A percentile compares a stretch with the other conserved stretches of the same genome.
These are phyloP conservation scores for Fulvia fulva DNA, from an alignment of 2,329 filamentous ascomycete genomes.

Conservation along the genomic window DNA sequence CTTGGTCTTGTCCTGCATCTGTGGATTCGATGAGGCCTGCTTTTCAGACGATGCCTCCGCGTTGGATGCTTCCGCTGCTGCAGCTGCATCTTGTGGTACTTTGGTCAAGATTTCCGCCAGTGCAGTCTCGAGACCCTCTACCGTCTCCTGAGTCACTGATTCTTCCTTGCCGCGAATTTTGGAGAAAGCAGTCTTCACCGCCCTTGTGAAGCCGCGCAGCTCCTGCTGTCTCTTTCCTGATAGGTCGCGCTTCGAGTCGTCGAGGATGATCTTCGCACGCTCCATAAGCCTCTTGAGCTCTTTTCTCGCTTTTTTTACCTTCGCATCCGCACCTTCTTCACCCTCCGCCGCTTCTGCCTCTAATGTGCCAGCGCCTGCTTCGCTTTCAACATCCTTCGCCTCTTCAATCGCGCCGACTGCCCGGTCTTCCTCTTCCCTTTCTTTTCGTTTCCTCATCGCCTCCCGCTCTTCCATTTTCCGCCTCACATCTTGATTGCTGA, in stretches of 20 bases:
- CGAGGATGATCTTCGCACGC: constrained; percentile 59
- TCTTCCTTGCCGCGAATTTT: constrained; percentile 40
- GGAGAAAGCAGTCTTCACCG: constrained; percentile 60
- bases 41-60: neutral
- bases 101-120: constrained; percentile 39
- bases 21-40: constrained; percentile 24
- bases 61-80: neutral
- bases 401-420: constrained; percentile 17
- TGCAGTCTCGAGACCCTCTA: constrained; percentile 34
- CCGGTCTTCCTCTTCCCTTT: constrained; percentile 16
- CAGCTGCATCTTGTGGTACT: constrained; percentile 39
- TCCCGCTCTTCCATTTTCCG: constrained; percentile 17
- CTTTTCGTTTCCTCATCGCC: constrained; percentile 19
- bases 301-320: constrained; percentile 25
- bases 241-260: constrained; percentile 47
- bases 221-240: constrained; percentile 70
- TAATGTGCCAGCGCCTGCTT: constrained; percentile 17
- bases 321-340: constrained; percentile 6
- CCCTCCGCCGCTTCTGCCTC: constrained; percentile 1
- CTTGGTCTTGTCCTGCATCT: constrained; percentile 34
- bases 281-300: constrained; percentile 53
- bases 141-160: constrained; percentile 21
- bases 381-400: constrained; percentile 23
- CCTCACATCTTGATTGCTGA: constrained; percentile 21
- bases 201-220: constrained; percentile 67